Conservation (phyloP, 345 rosid genomes). For the Xanthoceras sorbifolium region DNA sequence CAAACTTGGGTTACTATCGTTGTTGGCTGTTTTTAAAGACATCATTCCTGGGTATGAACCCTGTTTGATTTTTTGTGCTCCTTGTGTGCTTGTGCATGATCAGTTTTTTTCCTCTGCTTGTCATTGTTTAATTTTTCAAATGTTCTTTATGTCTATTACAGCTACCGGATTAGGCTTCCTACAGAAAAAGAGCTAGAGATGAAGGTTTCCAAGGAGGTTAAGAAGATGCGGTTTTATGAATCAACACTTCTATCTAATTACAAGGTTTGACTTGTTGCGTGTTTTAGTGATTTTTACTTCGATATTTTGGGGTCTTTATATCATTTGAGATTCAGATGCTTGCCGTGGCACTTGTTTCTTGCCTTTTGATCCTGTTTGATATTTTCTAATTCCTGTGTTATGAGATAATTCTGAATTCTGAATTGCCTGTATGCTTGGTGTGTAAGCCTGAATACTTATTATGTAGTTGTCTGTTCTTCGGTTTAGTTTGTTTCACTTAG, state of each 20-base stretch:
- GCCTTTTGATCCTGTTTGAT: background rate
- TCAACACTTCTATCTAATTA: slow-evolving; percentile 75
- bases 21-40: slow-evolving; percentile 91
- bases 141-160: slow-evolving; percentile 30
- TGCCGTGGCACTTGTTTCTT: background rate
- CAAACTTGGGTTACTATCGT: slow-evolving; percentile 72
- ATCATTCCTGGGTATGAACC: slow-evolving; percentile 83
- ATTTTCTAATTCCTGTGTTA: background rate
- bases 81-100: slow-evolving; percentile 13
- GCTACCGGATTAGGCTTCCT: slow-evolving; percentile 96
- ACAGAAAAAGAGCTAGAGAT: slow-evolving; percentile 96
- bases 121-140: slow-evolving; percentile 1
- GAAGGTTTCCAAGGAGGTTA: slow-evolving; percentile 95
- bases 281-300: background rate
- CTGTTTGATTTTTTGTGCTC: slow-evolving; percentile 12
- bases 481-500: background rate
- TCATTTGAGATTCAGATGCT: background rate
- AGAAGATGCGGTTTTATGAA: slow-evolving; percentile 84
- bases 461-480: background rate
- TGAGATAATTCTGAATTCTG: background rate
- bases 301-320: slow-evolving; percentile 4
- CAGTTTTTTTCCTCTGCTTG: slow-evolving; percentile 1
- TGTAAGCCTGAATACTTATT: background rate
- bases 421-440: background rate
- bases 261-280: slow-evolving; percentile 55